Percentiles rank a stretch among this genome's conserved stretches.
Conservation (phyloP, 768 basidiomycete species). For the Clathrus columnatus region DNA sequence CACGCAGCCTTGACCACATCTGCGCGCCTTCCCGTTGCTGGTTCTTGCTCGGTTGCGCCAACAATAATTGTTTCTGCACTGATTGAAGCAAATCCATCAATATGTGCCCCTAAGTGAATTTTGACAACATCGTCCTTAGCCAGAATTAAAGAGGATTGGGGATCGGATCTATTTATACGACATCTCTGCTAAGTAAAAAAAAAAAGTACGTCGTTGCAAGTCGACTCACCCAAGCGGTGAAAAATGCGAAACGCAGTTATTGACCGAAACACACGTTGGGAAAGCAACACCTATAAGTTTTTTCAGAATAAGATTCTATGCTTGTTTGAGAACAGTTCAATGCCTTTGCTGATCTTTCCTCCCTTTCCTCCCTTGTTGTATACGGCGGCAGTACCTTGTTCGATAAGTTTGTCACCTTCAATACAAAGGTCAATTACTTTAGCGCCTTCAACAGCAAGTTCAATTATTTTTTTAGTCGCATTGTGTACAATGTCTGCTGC, state of each 20-base stretch:
- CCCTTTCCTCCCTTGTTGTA: conserved; percentile 91
- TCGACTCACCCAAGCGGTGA: conserved; percentile 81
- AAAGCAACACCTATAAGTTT: conserved; percentile 92
- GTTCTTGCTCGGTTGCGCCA: conserved; percentile 61
- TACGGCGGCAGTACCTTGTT: conserved; percentile 72
- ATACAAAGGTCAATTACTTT: conserved; percentile 81
- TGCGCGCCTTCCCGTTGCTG: conserved; percentile 78
- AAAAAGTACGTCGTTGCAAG: conserved; percentile 18
- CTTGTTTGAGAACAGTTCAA: conserved; percentile 18
- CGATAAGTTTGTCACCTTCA: conserved; percentile 90
- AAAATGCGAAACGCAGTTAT: conserved; percentile 93
- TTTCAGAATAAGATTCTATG: not conserved
- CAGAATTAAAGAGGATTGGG: conserved; percentile 56
- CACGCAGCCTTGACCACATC: conserved; percentile 93
- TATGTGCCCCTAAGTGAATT: conserved; percentile 92
- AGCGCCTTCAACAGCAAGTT: conserved; percentile 67
- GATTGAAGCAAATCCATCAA: conserved; percentile 93
- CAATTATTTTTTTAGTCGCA: conserved; percentile 79
- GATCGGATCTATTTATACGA: conserved; percentile 51
- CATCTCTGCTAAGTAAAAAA: conserved; percentile 8
- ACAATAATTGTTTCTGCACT: conserved; percentile 90
- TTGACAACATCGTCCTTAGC: conserved; percentile 91
- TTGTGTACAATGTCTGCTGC: conserved; percentile 85
- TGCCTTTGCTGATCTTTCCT: conserved; percentile 81
- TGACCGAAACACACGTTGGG: conserved; percentile 89